Conservation (phyloP, 169 alveolate species). For the Plasmodium knowlesi region DNA sequence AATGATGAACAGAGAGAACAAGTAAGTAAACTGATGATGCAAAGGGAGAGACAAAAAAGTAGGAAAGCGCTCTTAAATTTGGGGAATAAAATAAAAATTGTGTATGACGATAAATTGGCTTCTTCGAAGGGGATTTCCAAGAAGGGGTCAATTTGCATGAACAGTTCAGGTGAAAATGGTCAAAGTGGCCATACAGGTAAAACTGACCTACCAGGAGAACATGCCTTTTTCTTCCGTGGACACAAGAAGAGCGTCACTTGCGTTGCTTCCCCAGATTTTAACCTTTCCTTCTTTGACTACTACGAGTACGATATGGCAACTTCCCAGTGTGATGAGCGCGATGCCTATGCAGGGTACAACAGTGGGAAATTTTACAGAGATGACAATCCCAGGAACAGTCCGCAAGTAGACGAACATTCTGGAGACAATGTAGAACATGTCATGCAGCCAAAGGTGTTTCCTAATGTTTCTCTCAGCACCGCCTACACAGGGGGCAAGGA, state of each 20-base stretch:
- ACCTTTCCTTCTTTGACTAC: slow-evolving; percentile 49
- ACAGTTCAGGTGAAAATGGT: background rate
- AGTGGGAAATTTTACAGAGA: background rate
- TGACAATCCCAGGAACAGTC: background rate
- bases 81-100: slow-evolving; percentile 37
- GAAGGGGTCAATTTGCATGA: background rate
- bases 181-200: background rate
- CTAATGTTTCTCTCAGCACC: slow-evolving; percentile 42
- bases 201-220: background rate
- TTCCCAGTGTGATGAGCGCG: background rate
- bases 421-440: background rate
- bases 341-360: background rate
- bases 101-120: slow-evolving; percentile 54
- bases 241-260: slow-evolving; percentile 71
- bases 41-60: slow-evolving; percentile 26
- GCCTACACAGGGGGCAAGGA: slow-evolving; percentile 67
- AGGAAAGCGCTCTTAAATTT: slow-evolving; percentile 41
- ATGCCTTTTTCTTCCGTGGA: slow-evolving; percentile 39
- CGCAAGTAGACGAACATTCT: background rate
- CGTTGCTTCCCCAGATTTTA: slow-evolving; percentile 66
- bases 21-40: slow-evolving; percentile 35
- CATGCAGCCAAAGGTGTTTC: slow-evolving; percentile 46
- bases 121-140: background rate
- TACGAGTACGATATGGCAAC: slow-evolving; percentile 15
- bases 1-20: slow-evolving; percentile 34